phyloP scores from a whole-genome alignment of 441 rosid genomes.

The Monsonia emarginata region DNA sequence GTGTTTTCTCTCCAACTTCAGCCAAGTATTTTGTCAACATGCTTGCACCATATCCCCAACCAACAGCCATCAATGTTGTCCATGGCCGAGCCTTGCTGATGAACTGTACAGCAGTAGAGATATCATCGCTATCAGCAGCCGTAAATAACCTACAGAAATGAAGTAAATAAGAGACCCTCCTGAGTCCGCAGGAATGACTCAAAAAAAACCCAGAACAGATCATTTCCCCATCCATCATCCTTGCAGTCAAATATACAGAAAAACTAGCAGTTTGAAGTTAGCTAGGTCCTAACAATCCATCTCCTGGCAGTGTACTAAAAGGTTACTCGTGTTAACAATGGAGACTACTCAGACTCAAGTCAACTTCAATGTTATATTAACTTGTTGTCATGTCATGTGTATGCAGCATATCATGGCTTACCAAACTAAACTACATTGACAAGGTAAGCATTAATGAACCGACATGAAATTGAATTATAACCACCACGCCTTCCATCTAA shows the following conservation, averaged over 20 bases:
- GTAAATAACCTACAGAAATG: constrained; percentile 79
- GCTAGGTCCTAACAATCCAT: no score
- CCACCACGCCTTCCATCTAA: neutral
- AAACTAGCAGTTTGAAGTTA: neutral
- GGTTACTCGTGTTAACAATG: no score
- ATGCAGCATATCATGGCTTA: neutral
- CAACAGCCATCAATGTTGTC: constrained; percentile 78
- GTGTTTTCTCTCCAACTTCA: constrained; percentile 77
- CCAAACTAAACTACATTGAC: neutral
- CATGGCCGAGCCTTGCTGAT: constrained; percentile 79
- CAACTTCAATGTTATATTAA: neutral
- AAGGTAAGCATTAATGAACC: neutral
- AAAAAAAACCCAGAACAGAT: constrained; percentile 9
- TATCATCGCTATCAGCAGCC: constrained; percentile 95
- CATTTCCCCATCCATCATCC: constrained; percentile 9
- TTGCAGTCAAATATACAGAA: neutral
- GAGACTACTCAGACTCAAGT: no score
- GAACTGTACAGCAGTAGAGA: constrained; percentile 64
- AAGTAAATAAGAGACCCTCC: constrained; percentile 30
- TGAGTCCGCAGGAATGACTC: constrained; percentile 12
- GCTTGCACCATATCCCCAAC: constrained; percentile 88
- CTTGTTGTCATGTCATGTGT: neutral
- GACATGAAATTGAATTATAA: neutral
- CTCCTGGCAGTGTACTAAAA: no score
- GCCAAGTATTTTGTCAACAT: constrained; percentile 85